Evolutionary conservation across 2,329 filamentous ascomycete genomes (phyloP).

Genomic region (Fonsecaea monophora): DNA sequence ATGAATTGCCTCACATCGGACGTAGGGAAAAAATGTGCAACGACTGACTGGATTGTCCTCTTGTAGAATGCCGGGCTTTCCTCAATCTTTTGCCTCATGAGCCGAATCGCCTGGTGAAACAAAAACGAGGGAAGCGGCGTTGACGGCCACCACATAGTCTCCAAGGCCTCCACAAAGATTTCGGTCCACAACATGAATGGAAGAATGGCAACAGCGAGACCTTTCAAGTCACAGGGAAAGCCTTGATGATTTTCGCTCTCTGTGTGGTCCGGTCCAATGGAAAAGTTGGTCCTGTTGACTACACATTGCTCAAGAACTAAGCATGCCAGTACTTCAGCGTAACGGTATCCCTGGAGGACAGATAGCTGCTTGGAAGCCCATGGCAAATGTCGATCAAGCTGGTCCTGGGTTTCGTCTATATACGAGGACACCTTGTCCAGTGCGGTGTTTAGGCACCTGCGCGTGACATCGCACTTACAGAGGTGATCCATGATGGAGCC

Average conservation of each 20-base stretch:
- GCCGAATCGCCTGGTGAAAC: not conserved
- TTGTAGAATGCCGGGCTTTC: not conserved
- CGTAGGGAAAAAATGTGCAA: not conserved
- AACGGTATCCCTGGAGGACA: not conserved
- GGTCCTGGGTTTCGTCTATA: not conserved
- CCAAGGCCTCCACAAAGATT: not conserved
- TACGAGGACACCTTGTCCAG: not conserved
- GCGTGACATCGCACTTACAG: not conserved
- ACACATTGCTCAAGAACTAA: not conserved
- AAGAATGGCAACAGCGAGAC: not conserved
- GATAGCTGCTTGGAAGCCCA: not conserved
- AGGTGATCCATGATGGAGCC: not conserved
- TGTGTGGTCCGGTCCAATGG: not conserved
- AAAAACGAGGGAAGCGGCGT: not conserved
- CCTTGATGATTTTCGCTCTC: not conserved
- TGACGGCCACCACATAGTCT: not conserved
- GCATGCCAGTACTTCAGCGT: not conserved
- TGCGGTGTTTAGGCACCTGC: not conserved
- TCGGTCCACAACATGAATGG: not conserved
- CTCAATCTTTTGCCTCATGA: not conserved
- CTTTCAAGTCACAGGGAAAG: not conserved
- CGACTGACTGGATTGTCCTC: not conserved
- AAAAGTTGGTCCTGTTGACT: not conserved
- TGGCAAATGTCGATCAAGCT: not conserved
- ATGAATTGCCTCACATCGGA: not conserved